Percentiles rank a stretch among this genome's conserved stretches.
Conservation (phyloP, 179 eudicot genomes). For the Dionaea muscipula region DNA sequence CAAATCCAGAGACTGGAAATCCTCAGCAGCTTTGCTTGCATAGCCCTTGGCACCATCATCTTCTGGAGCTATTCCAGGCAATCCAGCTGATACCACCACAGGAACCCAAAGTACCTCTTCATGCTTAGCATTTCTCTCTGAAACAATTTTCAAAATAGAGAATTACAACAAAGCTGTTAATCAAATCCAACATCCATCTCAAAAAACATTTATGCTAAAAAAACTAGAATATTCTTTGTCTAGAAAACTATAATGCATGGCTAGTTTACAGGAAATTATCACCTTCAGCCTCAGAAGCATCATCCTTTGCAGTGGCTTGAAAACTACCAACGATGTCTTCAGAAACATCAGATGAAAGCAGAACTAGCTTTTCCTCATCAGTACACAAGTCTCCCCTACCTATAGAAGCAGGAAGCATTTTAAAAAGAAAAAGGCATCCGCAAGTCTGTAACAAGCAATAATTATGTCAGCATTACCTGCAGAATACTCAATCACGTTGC, state of each 20-base stretch:
- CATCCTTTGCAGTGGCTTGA: slow-evolving; percentile 15
- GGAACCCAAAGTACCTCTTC: slow-evolving; percentile 19
- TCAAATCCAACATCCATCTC: neutral
- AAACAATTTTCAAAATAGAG: neutral
- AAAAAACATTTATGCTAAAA: neutral
- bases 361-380: slow-evolving; percentile 20
- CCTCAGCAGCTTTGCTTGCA: slow-evolving; percentile 19
- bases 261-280: slow-evolving; percentile 8
- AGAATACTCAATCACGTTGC: slow-evolving; percentile 29
- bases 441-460: neutral
- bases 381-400: slow-evolving; percentile 13
- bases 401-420: neutral
- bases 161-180: slow-evolving; percentile 9
- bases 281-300: slow-evolving; percentile 21
- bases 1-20: slow-evolving; percentile 16
- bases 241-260: neutral
- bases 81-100: slow-evolving; percentile 15
- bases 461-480: slow-evolving; percentile 28
- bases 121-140: slow-evolving; percentile 19
- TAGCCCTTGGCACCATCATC: slow-evolving; percentile 16
- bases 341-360: slow-evolving; percentile 16
- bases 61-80: slow-evolving; percentile 9
- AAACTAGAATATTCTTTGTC: neutral
- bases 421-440: neutral
- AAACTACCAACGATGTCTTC: slow-evolving; percentile 21